Conservation (phyloP, 305 asterid species). For the Euphrasia arctica region DNA sequence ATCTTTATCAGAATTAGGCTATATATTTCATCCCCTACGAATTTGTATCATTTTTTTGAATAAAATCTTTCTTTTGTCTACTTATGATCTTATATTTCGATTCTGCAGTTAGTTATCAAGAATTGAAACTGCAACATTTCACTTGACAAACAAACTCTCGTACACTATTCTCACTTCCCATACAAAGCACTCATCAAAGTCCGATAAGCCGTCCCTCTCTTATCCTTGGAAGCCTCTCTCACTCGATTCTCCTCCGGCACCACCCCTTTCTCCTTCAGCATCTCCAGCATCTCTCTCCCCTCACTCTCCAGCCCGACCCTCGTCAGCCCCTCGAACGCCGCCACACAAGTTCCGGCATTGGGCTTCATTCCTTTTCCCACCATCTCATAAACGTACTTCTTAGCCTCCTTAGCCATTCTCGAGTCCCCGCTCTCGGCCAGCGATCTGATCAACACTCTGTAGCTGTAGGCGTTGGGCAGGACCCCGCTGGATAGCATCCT, state of each 20-base stretch:
- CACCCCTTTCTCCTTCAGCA: slow-evolving; percentile 54
- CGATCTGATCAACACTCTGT: slow-evolving; percentile 47
- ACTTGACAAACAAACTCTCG: too few species aligned
- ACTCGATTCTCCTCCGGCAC: slow-evolving; percentile 58
- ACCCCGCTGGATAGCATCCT: slow-evolving; percentile 77
- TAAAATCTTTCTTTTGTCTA: too few species aligned
- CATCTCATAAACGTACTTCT: slow-evolving; percentile 68
- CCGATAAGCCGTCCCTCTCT: slow-evolving; percentile 42
- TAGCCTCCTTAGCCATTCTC: slow-evolving; percentile 52
- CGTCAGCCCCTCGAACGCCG: slow-evolving; percentile 48
- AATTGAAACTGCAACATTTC: too few species aligned
- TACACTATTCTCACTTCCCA: slow-evolving; percentile 23
- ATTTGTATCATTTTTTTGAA: background rate
- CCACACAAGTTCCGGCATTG: slow-evolving; percentile 50
- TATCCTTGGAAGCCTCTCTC: slow-evolving; percentile 49
- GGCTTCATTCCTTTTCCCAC: slow-evolving; percentile 60
- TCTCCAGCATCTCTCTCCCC: slow-evolving; percentile 51
- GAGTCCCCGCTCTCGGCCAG: slow-evolving; percentile 56
- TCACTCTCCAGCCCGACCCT: slow-evolving; percentile 49
- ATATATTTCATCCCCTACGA: background rate
- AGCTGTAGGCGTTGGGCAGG: slow-evolving; percentile 71
- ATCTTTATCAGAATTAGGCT: background rate
- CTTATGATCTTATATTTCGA: too few species aligned
- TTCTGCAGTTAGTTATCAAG: too few species aligned
- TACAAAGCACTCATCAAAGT: slow-evolving; percentile 36